Evolutionary conservation across 805 yeast species (phyloP).

Genomic region (Yamadazyma takamatsuzukensis): DNA sequence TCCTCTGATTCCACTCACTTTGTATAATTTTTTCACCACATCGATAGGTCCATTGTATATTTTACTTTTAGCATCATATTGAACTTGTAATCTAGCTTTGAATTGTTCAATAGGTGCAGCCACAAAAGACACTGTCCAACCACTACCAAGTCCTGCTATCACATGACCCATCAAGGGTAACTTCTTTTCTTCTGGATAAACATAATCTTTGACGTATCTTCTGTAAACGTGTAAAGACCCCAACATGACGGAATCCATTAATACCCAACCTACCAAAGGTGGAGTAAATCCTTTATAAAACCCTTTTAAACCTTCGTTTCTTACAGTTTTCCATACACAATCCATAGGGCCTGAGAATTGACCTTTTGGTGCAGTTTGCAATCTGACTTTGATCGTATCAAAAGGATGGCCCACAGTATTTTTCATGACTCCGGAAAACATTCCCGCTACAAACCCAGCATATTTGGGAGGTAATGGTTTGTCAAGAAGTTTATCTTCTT

Average conservation of each 20-base stretch:
- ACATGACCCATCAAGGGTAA: slow-evolving; percentile 74
- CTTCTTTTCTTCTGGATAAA: slow-evolving; percentile 58
- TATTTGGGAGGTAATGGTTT: slow-evolving; percentile 44
- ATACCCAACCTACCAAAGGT: slow-evolving; percentile 88
- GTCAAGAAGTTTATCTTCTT: slow-evolving; percentile 21
- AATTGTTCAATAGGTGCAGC: slow-evolving; percentile 93
- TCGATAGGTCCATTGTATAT: slow-evolving; percentile 77
- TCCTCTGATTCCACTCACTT: slow-evolving; percentile 64
- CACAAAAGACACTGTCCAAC: slow-evolving; percentile 90
- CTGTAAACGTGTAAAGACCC: slow-evolving; percentile 82
- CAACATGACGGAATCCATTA: slow-evolving; percentile 89
- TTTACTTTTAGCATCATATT: slow-evolving; percentile 71
- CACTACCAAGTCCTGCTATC: slow-evolving; percentile 77
- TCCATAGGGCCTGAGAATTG: slow-evolving; percentile 79
- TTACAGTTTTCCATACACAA: slow-evolving; percentile 68
- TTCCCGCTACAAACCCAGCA: slow-evolving; percentile 85
- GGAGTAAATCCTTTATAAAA: slow-evolving; percentile 91
- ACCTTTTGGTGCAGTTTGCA: slow-evolving; percentile 61
- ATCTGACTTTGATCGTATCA: slow-evolving; percentile 83
- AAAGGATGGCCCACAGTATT: slow-evolving; percentile 92
- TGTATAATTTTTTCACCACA: slow-evolving; percentile 58
- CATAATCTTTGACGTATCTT: slow-evolving; percentile 57
- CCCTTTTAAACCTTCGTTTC: slow-evolving; percentile 74
- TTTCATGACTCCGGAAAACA: slow-evolving; percentile 82
- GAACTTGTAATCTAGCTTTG: slow-evolving; percentile 86